Evolutionary conservation across 768 basidiomycete genomes (phyloP).

Genomic region (Naganishia vaughanmartiniae): DNA sequence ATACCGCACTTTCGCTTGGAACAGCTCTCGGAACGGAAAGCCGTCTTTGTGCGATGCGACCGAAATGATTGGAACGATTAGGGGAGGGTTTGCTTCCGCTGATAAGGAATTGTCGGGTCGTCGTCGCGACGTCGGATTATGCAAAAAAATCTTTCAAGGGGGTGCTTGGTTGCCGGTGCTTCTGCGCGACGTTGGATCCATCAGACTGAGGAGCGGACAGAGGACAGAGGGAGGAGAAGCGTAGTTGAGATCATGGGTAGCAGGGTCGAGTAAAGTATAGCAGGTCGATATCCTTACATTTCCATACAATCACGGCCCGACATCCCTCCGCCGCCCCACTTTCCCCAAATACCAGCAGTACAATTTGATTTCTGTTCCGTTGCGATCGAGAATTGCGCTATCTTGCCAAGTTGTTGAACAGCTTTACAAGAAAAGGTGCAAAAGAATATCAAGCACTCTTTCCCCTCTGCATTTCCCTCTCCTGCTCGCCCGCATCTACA

Average conservation of each 20-base stretch:
- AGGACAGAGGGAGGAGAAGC: neutral
- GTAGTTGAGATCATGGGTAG: no score
- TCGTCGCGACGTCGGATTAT: neutral
- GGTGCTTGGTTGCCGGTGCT: neutral
- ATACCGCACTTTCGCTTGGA: no score
- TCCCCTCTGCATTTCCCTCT: neutral
- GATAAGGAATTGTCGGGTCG: conserved; percentile 12
- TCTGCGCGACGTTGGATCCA: neutral
- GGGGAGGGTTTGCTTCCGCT: conserved; percentile 6
- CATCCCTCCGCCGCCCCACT: neutral
- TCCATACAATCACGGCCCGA: neutral
- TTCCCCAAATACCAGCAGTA: neutral
- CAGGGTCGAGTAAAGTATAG: no score
- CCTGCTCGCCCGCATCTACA: neutral
- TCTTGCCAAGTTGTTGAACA: neutral
- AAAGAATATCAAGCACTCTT: no score
- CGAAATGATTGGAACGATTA: no score
- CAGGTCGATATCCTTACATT: no score
- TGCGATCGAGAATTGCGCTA: conserved; percentile 22
- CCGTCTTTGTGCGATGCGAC: neutral
- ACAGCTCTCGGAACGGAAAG: no score
- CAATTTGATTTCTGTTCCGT: conserved; percentile 14
- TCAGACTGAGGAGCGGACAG: neutral
- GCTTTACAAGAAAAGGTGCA: neutral
- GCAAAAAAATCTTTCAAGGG: neutral